These are phyloP conservation scores for Lasiodiplodia theobromae DNA, from an alignment of 2,329 filamentous ascomycete genomes.

Conservation along the genomic window DNA sequence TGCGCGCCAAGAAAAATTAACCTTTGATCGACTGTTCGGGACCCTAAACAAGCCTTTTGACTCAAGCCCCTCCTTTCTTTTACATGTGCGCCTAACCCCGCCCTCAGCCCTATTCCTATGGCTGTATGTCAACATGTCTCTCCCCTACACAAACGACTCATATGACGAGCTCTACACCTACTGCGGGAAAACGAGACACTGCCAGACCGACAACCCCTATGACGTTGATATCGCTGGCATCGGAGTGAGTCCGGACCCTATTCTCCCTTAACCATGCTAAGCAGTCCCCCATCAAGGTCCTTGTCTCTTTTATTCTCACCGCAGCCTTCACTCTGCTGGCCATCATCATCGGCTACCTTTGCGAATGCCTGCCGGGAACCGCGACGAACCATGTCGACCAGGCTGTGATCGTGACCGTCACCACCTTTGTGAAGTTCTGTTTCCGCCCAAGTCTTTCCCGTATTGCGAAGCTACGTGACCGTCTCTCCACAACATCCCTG, in stretches of 20 bases:
- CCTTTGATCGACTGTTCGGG: background rate
- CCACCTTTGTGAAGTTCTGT: constrained; percentile 11
- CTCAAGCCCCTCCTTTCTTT: background rate
- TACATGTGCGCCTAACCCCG: background rate
- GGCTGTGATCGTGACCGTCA: constrained; percentile 3
- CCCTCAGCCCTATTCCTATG: background rate
- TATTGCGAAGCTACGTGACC: background rate
- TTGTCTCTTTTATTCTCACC: constrained; percentile 14
- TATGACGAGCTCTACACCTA: constrained; percentile 10
- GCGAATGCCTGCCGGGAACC: constrained; percentile 14
- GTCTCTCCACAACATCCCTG: background rate
- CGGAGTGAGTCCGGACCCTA: background rate
- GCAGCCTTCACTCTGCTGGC: constrained; percentile 18
- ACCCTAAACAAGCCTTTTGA: background rate
- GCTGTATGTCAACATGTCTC: background rate
- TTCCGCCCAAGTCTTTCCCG: constrained; percentile 6
- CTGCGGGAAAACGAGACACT: constrained; percentile 5
- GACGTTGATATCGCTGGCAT: constrained; percentile 23
- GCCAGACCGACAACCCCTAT: constrained; percentile 13
- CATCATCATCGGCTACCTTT: constrained; percentile 13
- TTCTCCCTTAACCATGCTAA: background rate
- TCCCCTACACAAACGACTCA: background rate
- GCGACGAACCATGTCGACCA: constrained; percentile 16
- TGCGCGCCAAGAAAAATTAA: background rate
- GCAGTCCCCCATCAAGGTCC: background rate